Evolutionary conservation across 1,139 yeast genomes (phyloP).

Genomic region (Magnusiomyces fungicola): DNA sequence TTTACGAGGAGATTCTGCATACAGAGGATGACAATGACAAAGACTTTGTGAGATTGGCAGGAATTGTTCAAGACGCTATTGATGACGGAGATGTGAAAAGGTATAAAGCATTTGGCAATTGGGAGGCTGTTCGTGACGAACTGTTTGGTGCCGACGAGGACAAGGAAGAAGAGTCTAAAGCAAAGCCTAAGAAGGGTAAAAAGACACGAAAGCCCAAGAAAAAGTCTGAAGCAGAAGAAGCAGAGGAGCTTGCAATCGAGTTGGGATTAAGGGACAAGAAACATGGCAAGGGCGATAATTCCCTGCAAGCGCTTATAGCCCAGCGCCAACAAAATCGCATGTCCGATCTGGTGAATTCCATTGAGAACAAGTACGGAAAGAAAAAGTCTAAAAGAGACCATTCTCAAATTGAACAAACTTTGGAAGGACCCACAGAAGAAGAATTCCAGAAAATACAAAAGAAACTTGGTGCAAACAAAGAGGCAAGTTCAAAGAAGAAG

Average conservation of each 20-base stretch:
- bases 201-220: background rate
- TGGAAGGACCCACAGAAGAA: slow-evolving; percentile 29
- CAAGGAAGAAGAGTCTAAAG: background rate
- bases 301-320: slow-evolving; percentile 24
- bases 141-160: slow-evolving; percentile 24
- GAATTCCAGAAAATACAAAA: slow-evolving; percentile 38
- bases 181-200: background rate
- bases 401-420: slow-evolving; percentile 12
- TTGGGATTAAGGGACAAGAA: background rate
- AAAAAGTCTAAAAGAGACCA: slow-evolving; percentile 28
- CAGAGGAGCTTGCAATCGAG: background rate
- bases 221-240: slow-evolving; percentile 26
- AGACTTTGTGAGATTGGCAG: slow-evolving; percentile 48
- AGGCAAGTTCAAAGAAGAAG: slow-evolving; percentile 6
- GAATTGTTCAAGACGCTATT: slow-evolving; percentile 43
- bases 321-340: slow-evolving; percentile 33
- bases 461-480: slow-evolving; percentile 8
- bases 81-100: slow-evolving; percentile 33
- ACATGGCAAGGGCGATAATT: slow-evolving; percentile 10
- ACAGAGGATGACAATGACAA: slow-evolving; percentile 56
- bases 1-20: slow-evolving; percentile 74
- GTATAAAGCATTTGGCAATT: slow-evolving; percentile 21
- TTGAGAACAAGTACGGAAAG: slow-evolving; percentile 38
- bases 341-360: slow-evolving; percentile 42
- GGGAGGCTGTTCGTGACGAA: slow-evolving; percentile 34